Base-by-base conservation (phyloP, 176 grass and related monocot species). In the Musa beccarii region DNA sequence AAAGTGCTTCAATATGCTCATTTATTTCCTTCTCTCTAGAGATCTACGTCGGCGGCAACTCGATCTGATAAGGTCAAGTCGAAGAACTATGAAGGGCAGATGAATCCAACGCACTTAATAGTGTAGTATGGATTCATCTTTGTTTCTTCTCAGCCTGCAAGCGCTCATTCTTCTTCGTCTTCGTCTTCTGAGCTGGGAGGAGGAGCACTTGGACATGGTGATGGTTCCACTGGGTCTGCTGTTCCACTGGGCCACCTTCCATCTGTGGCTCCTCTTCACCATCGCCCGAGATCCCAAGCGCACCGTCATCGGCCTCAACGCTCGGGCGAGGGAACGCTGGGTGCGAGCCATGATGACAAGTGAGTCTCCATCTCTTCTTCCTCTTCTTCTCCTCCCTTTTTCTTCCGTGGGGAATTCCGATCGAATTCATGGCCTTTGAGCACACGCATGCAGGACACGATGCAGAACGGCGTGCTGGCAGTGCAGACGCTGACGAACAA, bases 401-500 rank as follows among this genome's bases (percentile, higher is more conserved):
- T 34, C 29, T 34, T 34, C 29, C 0, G 29, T 3, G 3, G 3
- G 29, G 29, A 34, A 4, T 34, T 34, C 29, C 29, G 29, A 34
- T 3, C 29, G 29, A 34, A 34, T 34, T 34, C 29, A 34, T 34
- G 29, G 29, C 29, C 29, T 34, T 34, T 4, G 3, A 34, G 29
- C 29, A 34, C 29, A 3, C 4, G 29, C 29, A 34, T 34, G 11
- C 81, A 96, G 87, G 74, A 90, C 76, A 77, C 89, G 11, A 57
- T 82, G 70, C 88, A 84, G 81, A 90, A 86, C 75, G 93, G 87
- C 52, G 84, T 88, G 68, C 86, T 96, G 15, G 93, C 93, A 9
- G 83, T 92, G 69, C 85, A 96, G 69, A 96, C 83, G 17, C 78
- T 92, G 74, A 81, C 89, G 54, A 96, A 96, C 85, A 92, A 90